Base-by-base conservation (phyloP, 805 yeast species). In the Metschnikowia bowlesiae region DNA sequence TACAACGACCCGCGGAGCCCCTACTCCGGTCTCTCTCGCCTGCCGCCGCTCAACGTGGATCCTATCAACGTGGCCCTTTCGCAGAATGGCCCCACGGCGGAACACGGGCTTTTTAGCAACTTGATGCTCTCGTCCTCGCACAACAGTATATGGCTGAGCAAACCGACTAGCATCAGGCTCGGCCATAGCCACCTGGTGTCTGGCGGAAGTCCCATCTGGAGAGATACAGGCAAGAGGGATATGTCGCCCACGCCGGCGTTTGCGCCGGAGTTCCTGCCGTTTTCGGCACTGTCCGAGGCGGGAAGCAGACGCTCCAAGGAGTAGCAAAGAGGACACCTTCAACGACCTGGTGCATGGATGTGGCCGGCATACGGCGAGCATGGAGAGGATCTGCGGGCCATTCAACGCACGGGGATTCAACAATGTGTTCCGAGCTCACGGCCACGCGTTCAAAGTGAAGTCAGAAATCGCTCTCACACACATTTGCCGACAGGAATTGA, bases 71-170 rank as follows among this genome's bases (percentile, higher is more conserved):
- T 53, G 10, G 47, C 57, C 1, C 43, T 52, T 30, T 45, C 53
- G 9, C 54, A 48, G 11, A 44, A 45, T n/a, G 44, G 52, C 34
- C 50, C 32, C 30, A 39, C 26, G 30, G 41, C 32, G 44, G 53
- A 52, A n/a, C 39, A 38, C 30, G 49, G 47, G 5, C 47, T 55
- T 43, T 46, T 54, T 40, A 48, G 41, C 46, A 48, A 48, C 30
- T 37, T 55, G 22, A 37, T 50, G 33, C 52, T 57, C 29, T 47
- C 60, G 6, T 44, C 52, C 4, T 39, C 54, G 8, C 51, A 49
- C 39, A 57, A 46, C 39, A 55, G 49, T 22, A 57, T 57, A 31
- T 57, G 60, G 60, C 60, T 57, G 60, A 58, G 51, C 37, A 45
- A 50, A 10, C 52, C 50, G 8, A 37, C 47, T 41, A 46, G 48